phyloP scores from a whole-genome alignment of 352 stramenopile species.

The Phytophthora cactorum region DNA sequence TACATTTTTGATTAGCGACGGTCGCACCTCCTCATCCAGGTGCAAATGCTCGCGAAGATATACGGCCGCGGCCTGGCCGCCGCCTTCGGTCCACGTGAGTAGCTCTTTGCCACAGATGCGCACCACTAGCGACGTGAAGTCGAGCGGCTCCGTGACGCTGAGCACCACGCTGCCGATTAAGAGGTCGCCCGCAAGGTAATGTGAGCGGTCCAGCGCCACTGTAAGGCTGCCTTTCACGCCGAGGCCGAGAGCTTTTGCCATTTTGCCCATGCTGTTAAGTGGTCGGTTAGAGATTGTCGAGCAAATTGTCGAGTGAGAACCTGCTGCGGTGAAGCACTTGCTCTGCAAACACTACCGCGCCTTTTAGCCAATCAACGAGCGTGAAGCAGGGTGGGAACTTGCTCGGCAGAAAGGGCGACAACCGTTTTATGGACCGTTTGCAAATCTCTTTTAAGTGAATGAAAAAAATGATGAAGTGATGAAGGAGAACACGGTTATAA shows the following conservation, averaged over 20 bases:
- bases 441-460: slow-evolving; percentile 7
- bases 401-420: slow-evolving; percentile 7
- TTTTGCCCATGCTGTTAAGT: slow-evolving; percentile 32
- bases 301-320: slow-evolving; percentile 38
- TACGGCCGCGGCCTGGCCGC: slow-evolving; percentile 32
- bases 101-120: slow-evolving; percentile 39
- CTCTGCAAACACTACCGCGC: no score
- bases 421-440: slow-evolving; percentile 9
- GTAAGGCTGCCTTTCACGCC: slow-evolving; percentile 38
- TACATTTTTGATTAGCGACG: background rate
- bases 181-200: slow-evolving; percentile 38
- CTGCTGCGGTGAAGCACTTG: background rate
- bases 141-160: slow-evolving; percentile 33
- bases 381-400: slow-evolving; percentile 24
- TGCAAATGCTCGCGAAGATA: slow-evolving; percentile 36
- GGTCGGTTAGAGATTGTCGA: background rate
- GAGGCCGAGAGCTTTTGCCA: slow-evolving; percentile 37
- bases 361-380: slow-evolving; percentile 15
- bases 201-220: slow-evolving; percentile 29
- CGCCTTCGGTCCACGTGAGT: slow-evolving; percentile 43
- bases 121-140: slow-evolving; percentile 40
- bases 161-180: slow-evolving; percentile 37
- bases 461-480: background rate
- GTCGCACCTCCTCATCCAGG: slow-evolving; percentile 37
- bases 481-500: slow-evolving; percentile 5